Evolutionary conservation across 768 basidiomycete genomes (phyloP).

Genomic region (Russula lepida): DNA sequence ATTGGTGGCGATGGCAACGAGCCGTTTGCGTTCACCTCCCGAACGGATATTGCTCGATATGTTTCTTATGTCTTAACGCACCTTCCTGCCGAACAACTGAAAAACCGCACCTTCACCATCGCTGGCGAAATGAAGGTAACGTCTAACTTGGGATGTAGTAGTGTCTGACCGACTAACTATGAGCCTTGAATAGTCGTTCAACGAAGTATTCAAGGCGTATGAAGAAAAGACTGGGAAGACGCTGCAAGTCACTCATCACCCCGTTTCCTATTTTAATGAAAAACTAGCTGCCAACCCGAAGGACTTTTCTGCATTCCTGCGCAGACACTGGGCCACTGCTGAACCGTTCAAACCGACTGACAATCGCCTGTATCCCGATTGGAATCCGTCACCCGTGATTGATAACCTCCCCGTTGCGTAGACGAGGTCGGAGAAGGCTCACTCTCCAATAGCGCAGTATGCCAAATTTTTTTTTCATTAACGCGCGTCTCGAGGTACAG

Average conservation of each 20-base stretch:
- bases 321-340: constrained; percentile 5
- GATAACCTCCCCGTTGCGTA: neutral
- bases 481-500: too few relatives aligned
- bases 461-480: too few relatives aligned
- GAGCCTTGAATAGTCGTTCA: constrained; percentile 12
- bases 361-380: constrained; percentile 19
- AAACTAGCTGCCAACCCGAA: constrained; percentile 11
- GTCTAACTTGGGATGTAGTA: neutral
- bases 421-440: neutral
- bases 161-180: neutral
- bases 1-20: neutral
- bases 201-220: constrained; percentile 19
- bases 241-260: constrained; percentile 15
- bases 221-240: constrained; percentile 19
- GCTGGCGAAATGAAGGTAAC: neutral
- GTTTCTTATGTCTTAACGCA: neutral
- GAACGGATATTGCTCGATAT: neutral
- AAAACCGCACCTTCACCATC: neutral
- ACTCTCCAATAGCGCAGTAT: neutral
- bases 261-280: constrained; percentile 8
- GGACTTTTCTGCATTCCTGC: constrained; percentile 5
- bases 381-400: constrained; percentile 16
- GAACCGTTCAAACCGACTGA: constrained; percentile 6
- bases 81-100: neutral
- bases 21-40: neutral